Evolutionary conservation across 2,329 filamentous ascomycete genomes (phyloP), one percentile per base, ranked within the genome.

Genomic region (Sphaerostilbella broomeana): DNA sequence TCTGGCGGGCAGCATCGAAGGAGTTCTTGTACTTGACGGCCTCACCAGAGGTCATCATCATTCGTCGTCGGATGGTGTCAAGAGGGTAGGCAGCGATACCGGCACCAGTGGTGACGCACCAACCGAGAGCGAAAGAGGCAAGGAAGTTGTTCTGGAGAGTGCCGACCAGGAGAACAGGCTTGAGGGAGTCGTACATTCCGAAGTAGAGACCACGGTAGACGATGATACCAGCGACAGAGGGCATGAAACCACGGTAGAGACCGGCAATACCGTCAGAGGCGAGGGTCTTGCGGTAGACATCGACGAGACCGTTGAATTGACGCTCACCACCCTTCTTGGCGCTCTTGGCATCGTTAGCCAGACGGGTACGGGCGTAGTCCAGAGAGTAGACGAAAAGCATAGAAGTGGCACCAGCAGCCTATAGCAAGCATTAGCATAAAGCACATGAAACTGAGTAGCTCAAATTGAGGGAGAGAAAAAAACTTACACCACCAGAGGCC

Each of bases 161-260:
- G 68, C 92, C 92, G 68, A 84, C 80, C 55, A 98, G 87, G 73
- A 97, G 70, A 65, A 97, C 86, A 60, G 92, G 92, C 88, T 98
- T 98, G 81, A 98, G 83, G 60, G 92, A 98, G 78, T 98, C 92
- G 88, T 98, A 98, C 85, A 98, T 85, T 69, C 92, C 92, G 85
- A 98, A 98, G 89, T 98, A 98, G 62, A 98, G 88, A 95, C 92
- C 92, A 87, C 92, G 92, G 87, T 98, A 98, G 76, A 98, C 92
- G 63, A 98, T 73, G 72, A 98, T 98, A 84, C 92, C 92, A 72
- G 85, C 80, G 65, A 98, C 92, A 64, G 92, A 98, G 70, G 94
- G 92, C 80, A 89, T 88, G 86, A 98, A 98, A 80, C 92, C 92
- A 94, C 92, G 92, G 87, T 98, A 98, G 65, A 98, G 89, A 94